Evolutionary conservation across 1,284 basidiomycete genomes (phyloP).

Genomic region (Pyrrhoderma lamaoense): DNA sequence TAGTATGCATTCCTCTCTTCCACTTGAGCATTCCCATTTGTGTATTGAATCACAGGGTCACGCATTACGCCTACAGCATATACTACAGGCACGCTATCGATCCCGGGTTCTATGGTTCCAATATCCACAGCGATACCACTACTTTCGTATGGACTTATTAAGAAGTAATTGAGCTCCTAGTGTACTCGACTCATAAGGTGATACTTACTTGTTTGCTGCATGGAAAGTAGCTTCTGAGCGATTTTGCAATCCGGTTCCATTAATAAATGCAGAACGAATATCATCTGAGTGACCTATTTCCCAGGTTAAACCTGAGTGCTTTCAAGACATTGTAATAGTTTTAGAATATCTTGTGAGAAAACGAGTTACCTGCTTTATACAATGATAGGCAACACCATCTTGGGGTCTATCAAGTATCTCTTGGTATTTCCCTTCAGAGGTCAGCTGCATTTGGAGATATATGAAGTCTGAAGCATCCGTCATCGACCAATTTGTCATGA

Average conservation of each 20-base stretch:
- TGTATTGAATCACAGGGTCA: conserved; percentile 32
- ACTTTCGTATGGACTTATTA: conserved; percentile 21
- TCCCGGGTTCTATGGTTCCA: conserved; percentile 22
- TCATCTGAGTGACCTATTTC: conserved; percentile 28
- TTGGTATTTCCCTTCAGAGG: conserved; percentile 22
- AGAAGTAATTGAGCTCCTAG: conserved; percentile 3
- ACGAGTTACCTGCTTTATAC: conserved; percentile 24
- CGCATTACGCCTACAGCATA: conserved; percentile 36
- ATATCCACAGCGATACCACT: conserved; percentile 29
- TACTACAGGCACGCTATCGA: conserved; percentile 25
- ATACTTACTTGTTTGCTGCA: conserved; percentile 24
- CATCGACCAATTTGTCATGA: conserved; percentile 23
- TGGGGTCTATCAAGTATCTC: conserved; percentile 30
- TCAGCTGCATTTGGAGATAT: conserved; percentile 26
- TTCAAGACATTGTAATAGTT: no score
- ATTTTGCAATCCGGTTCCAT: conserved; percentile 28
- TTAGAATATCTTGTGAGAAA: no score
- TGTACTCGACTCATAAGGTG: no score
- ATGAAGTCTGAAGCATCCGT: conserved; percentile 20
- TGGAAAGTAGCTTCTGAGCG: conserved; percentile 22
- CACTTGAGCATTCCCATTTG: conserved; percentile 19
- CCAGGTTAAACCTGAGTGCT: conserved; percentile 22
- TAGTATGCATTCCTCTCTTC: conserved; percentile 29
- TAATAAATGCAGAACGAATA: conserved; percentile 27
- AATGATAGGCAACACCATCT: conserved; percentile 32